phyloP scores from a whole-genome alignment of 2,329 filamentous ascomycete genomes.

The Fusarium redolens region DNA sequence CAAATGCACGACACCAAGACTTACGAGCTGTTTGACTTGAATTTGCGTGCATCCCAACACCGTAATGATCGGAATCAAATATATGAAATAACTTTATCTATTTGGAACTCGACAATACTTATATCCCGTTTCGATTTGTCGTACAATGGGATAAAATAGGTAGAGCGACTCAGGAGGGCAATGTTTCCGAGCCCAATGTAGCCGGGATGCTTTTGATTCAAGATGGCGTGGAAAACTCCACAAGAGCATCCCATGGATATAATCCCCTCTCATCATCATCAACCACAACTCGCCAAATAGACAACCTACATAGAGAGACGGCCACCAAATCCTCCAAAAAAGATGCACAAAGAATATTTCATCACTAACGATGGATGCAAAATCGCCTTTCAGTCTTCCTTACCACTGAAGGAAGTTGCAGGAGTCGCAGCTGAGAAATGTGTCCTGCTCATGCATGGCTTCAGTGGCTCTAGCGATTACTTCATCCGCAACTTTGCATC shows the following conservation, averaged over 20 bases:
- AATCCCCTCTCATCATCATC: background rate
- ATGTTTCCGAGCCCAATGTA: too few species aligned
- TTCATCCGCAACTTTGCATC: slow-evolving; percentile 38
- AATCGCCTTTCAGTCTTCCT: slow-evolving; percentile 40
- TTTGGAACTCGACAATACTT: background rate
- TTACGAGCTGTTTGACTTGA: background rate
- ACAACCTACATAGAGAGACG: background rate
- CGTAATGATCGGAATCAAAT: background rate
- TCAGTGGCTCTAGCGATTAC: slow-evolving; percentile 46
- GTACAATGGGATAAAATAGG: background rate
- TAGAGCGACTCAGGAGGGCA: background rate
- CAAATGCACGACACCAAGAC: background rate
- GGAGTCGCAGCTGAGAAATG: slow-evolving; percentile 23
- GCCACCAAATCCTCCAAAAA: background rate
- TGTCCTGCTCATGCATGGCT: slow-evolving; percentile 45
- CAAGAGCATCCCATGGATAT: background rate
- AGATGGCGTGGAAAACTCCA: background rate
- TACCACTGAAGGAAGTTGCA: slow-evolving; percentile 24
- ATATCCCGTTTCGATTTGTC: background rate
- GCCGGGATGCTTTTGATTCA: background rate
- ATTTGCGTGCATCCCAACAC: background rate
- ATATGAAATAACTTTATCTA: background rate
- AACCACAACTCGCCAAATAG: background rate
- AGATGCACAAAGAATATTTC: slow-evolving; percentile 35
- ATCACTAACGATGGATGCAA: slow-evolving; percentile 41